A percentile compares a stretch with the other conserved stretches of the same genome.
phyloP scores from a whole-genome alignment of 257 asterid species.

The Leonotis leonurus region DNA sequence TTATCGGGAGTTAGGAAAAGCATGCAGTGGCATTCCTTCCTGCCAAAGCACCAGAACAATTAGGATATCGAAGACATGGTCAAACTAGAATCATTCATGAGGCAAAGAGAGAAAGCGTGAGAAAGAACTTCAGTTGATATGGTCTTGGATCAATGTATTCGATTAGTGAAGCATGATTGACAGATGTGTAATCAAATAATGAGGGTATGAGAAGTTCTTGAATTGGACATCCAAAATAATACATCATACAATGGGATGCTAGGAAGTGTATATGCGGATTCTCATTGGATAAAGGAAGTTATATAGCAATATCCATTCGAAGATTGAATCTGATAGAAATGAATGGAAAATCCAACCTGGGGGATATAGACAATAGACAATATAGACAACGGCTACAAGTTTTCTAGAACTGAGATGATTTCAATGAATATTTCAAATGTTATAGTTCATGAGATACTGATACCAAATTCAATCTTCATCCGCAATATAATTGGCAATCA shows the following conservation, averaged over 20 bases:
- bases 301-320: background rate
- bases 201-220: background rate
- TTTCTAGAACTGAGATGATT: background rate
- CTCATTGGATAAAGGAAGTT: background rate
- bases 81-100: background rate
- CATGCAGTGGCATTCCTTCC: constrained; percentile 99
- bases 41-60: constrained; percentile 25
- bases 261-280: background rate
- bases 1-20: constrained; percentile 82
- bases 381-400: background rate
- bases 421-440: background rate
- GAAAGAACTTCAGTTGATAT: background rate
- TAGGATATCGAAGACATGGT: background rate
- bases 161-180: background rate
- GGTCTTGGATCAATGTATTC: too few relatives aligned
- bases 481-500: background rate
- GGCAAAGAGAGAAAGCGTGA: background rate
- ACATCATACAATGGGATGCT: background rate
- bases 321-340: background rate
- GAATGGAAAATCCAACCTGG: background rate
- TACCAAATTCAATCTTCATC: background rate
- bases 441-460: background rate
- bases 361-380: background rate
- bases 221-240: background rate
- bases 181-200: background rate